phyloP scores from a whole-genome alignment of 768 basidiomycete genomes.

The Pleurotus tuoliensis region DNA sequence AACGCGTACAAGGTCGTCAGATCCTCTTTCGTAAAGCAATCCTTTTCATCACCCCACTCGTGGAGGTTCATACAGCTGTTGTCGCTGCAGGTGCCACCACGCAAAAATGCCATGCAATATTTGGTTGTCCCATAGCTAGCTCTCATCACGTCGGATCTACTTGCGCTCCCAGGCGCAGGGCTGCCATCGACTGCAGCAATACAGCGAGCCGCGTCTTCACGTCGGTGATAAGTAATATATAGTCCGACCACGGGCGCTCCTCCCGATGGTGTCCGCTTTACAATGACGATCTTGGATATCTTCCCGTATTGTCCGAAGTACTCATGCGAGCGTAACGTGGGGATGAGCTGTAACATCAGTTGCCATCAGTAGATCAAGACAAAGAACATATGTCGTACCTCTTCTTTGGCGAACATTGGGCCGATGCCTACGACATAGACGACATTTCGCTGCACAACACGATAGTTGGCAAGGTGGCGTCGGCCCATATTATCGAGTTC shows the following conservation, averaged over 20 bases:
- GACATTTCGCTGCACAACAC: slow-evolving; percentile 94
- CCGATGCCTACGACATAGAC: slow-evolving; percentile 97
- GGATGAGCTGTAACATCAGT: slow-evolving; percentile 60
- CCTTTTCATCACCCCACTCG: slow-evolving; percentile 98
- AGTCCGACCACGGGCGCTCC: slow-evolving; percentile 81
- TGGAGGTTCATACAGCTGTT: slow-evolving; percentile 92
- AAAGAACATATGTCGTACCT: slow-evolving; percentile 49
- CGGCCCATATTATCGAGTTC: slow-evolving; percentile 86
- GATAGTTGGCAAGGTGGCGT: slow-evolving; percentile 84
- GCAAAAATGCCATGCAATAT: slow-evolving; percentile 95
- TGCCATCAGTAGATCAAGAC: slow-evolving; percentile 9
- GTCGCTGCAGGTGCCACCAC: slow-evolving; percentile 78
- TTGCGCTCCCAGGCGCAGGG: slow-evolving; percentile 83
- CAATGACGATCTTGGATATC: slow-evolving; percentile 91
- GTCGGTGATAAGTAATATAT: slow-evolving; percentile 92
- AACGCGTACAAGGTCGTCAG: slow-evolving; percentile 75
- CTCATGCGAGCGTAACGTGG: slow-evolving; percentile 88
- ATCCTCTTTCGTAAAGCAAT: slow-evolving; percentile 97
- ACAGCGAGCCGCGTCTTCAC: slow-evolving; percentile 92
- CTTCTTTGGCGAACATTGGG: slow-evolving; percentile 91
- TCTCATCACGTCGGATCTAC: slow-evolving; percentile 68
- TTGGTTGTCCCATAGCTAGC: slow-evolving; percentile 96
- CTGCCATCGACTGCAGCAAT: slow-evolving; percentile 93
- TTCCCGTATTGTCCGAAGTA: slow-evolving; percentile 99
- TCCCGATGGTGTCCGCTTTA: slow-evolving; percentile 80